These are phyloP conservation scores for Ogataea minuta DNA, from an alignment of 805 yeast genomes.

Conservation along the genomic window DNA sequence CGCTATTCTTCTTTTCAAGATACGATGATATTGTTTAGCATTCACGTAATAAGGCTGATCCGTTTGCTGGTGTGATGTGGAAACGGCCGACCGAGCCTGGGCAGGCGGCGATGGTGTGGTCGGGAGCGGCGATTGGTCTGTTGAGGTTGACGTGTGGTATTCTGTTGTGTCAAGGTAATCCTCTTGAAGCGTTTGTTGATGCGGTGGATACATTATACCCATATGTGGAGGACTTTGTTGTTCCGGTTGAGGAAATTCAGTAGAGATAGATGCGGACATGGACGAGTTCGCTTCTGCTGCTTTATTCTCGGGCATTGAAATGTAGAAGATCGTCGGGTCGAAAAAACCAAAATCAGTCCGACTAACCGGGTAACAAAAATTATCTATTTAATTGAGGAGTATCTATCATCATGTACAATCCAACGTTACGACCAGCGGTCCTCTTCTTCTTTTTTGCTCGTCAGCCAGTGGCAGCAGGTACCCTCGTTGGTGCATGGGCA, in stretches of 20 bases:
- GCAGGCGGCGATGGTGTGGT: slow-evolving; percentile 22
- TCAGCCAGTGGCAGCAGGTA: slow-evolving; percentile 38
- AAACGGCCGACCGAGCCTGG: slow-evolving; percentile 9
- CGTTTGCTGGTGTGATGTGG: slow-evolving; percentile 20
- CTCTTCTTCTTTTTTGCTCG: slow-evolving; percentile 36
- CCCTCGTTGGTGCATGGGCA: slow-evolving; percentile 32
- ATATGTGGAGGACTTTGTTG: slow-evolving; percentile 15
- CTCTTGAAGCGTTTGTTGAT: slow-evolving; percentile 15
- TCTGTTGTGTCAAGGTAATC: slow-evolving; percentile 22
- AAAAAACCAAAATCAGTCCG: slow-evolving; percentile 1
- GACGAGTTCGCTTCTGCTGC: slow-evolving; percentile 9
- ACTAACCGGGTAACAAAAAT: slow-evolving; percentile 7
- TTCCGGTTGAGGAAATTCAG: slow-evolving; percentile 20
- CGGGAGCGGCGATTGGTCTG: slow-evolving; percentile 24
- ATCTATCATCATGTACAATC: slow-evolving; percentile 20
- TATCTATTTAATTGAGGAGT: background rate
- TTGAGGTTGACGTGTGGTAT: slow-evolving; percentile 20
- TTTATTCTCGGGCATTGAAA: slow-evolving; percentile 12
- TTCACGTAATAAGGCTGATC: slow-evolving; percentile 97
- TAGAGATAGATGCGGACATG: slow-evolving; percentile 18
- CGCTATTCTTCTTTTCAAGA: slow-evolving; percentile 87
- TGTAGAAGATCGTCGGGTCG: slow-evolving; percentile 11
- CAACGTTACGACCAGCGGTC: slow-evolving; percentile 37
- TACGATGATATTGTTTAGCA: slow-evolving; percentile 96
- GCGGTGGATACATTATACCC: slow-evolving; percentile 15